These are phyloP conservation scores for Fusarium mangiferae DNA, from an alignment of 2,329 filamentous ascomycete species.

Conservation along the genomic window DNA sequence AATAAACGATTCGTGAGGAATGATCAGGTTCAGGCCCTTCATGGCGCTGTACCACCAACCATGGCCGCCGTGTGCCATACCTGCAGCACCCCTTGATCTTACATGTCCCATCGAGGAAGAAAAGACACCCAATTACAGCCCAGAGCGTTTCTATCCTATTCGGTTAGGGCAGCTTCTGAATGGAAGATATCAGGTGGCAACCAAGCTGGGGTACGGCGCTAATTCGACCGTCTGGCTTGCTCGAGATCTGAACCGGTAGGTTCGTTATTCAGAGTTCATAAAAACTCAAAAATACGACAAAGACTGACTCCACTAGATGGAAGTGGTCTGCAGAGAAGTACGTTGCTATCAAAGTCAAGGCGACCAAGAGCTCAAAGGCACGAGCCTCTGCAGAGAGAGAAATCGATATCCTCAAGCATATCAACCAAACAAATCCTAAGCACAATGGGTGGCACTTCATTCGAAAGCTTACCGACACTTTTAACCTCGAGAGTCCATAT, in stretches of 20 bases:
- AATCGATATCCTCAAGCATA: constrained; percentile 21
- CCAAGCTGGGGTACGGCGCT: constrained; percentile 35
- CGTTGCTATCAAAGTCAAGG: constrained; percentile 38
- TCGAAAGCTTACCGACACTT: constrained; percentile 28
- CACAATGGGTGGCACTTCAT: constrained; percentile 38
- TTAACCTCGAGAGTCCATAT: constrained; percentile 4
- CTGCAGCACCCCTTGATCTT: constrained; percentile 26
- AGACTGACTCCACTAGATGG: background rate
- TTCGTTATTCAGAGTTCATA: rapidly evolving
- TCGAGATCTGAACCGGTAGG: constrained; percentile 17
- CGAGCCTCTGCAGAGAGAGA: constrained; percentile 13
- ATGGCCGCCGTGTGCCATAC: background rate
- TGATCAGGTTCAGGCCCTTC: background rate
- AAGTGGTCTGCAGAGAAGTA: constrained; percentile 25
- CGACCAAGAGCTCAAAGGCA: background rate
- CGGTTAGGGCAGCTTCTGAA: constrained; percentile 27
- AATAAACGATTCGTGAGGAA: background rate
- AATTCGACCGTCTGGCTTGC: constrained; percentile 42
- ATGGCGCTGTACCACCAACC: constrained; percentile 5
- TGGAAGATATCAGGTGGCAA: constrained; percentile 33
- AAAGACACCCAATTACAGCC: constrained; percentile 22
- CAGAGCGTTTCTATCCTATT: constrained; percentile 29
- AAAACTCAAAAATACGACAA: rapidly evolving
- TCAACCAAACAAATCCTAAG: constrained; percentile 7
- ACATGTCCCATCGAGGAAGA: constrained; percentile 28